These are phyloP conservation scores for Letharia lupina DNA, from an alignment of 495 filamentous ascomycete genomes.

Conservation along the genomic window DNA sequence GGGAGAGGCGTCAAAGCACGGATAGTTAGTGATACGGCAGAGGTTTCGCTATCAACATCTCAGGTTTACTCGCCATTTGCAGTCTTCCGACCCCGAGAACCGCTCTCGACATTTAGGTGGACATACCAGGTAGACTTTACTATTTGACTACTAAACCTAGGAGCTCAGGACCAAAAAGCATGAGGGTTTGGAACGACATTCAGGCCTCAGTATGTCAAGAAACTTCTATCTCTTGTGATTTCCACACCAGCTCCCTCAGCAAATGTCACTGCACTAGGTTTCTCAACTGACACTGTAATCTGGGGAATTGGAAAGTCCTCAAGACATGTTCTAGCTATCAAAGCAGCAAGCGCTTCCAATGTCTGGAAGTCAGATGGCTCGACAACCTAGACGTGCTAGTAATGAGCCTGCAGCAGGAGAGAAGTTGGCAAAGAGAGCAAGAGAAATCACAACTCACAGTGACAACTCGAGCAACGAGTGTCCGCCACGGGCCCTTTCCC, in stretches of 20 bases:
- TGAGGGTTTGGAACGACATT: background rate
- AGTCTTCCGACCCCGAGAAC: too few species aligned
- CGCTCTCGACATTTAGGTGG: too few species aligned
- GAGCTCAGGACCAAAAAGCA: background rate
- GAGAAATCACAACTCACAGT: slow-evolving; percentile 6
- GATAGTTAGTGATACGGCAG: too few species aligned
- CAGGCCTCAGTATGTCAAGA: background rate
- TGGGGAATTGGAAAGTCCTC: slow-evolving; percentile 44
- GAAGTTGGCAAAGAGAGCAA: background rate
- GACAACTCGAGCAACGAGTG: slow-evolving; percentile 15
- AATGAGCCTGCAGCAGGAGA: background rate
- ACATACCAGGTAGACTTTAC: too few species aligned
- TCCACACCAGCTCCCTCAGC: slow-evolving; percentile 48
- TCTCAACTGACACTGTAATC: slow-evolving; percentile 48
- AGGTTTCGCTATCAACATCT: too few species aligned
- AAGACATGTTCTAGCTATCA: slow-evolving; percentile 44
- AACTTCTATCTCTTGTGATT: slow-evolving; percentile 34
- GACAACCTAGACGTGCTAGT: slow-evolving; percentile 33
- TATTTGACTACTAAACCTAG: too few species aligned
- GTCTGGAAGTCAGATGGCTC: slow-evolving; percentile 48
- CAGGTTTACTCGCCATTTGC: too few species aligned
- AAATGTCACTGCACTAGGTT: slow-evolving; percentile 50
- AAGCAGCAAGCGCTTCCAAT: slow-evolving; percentile 48
- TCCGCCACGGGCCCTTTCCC: slow-evolving; percentile 13
- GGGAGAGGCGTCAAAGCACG: too few species aligned